Evolutionary conservation across 352 stramenopile genomes (phyloP), one percentile per base, ranked within the genome.

Genomic region (Phytophthora pinifolia): DNA sequence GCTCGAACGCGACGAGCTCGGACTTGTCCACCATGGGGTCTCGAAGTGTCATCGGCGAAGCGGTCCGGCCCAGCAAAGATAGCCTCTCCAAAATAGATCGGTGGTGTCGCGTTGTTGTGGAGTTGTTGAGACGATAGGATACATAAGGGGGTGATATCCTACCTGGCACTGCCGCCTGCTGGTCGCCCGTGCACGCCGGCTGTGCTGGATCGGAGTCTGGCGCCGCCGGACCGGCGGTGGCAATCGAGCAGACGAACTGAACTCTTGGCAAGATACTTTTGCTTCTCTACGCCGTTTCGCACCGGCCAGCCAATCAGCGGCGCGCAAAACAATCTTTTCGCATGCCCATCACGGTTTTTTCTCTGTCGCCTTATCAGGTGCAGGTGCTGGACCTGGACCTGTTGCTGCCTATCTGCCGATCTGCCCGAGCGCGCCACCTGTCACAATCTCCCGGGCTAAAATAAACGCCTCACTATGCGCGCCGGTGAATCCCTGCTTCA

Each of bases 1-100:
- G 76, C 62, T 89, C 76, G 55, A 72, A 88, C 43, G 76, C 74
- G 13, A 86, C 51, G 57, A 77, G 65, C 36, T 80, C 68, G 35
- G 69, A 66, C 58, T 78, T 83, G 53, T 84, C 63, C 46, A 64
- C 70, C 63, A 75, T 70, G 32, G 5, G 8, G 25, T 0, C 25
- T 29, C 25, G 25, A 29, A 29, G 43, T 20, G 35, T 27, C 27
- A 29, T 29, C 25, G 22, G 36, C 29, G 18, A 39, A 6, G 42
- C 17, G 8, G 33, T 41, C 17, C 27, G 4, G 14, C 27, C 15
- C 4, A 8, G 43, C 43, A 50, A 38, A 31, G 32, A 51, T 42
- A 37, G 46, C 34, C 22, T 14, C 6, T 17, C 13, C 6, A 42
- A 53, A 22, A 33, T 41, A 53, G 52, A 47, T 53, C 27, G 51